phyloP scores from a whole-genome alignment of 345 rosid species.

The Populus ilicifolia region DNA sequence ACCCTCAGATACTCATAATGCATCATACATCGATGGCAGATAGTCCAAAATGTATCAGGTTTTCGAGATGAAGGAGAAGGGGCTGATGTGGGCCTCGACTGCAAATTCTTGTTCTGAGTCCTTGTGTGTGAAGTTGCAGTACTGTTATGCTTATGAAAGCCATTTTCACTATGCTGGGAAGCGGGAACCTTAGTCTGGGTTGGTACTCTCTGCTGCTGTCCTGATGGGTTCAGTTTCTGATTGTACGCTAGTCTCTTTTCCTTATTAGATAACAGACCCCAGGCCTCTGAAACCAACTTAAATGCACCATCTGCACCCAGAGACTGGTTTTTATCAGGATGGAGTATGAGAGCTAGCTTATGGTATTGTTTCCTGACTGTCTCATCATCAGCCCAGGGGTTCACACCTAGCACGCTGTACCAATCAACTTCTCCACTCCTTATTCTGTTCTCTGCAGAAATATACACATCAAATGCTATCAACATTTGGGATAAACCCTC shows the following conservation, averaged over 20 bases:
- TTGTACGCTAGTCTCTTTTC: slow-evolving; percentile 45
- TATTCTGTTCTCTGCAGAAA: slow-evolving; percentile 35
- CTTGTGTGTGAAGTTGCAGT: slow-evolving; percentile 24
- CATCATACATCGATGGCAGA: slow-evolving; percentile 65
- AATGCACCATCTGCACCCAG: slow-evolving; percentile 48
- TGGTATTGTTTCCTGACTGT: slow-evolving; percentile 36
- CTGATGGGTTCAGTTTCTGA: slow-evolving; percentile 43
- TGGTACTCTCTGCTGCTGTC: slow-evolving; percentile 27
- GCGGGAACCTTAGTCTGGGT: slow-evolving; percentile 36
- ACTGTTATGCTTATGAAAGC: slow-evolving; percentile 36
- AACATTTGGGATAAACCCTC: slow-evolving; percentile 41
- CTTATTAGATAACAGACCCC: slow-evolving; percentile 39
- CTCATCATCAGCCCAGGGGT: slow-evolving; percentile 39
- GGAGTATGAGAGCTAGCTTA: slow-evolving; percentile 41
- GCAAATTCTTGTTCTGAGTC: slow-evolving; percentile 23
- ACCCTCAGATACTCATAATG: slow-evolving; percentile 74
- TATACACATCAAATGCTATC: slow-evolving; percentile 31
- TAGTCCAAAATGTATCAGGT: slow-evolving; percentile 79
- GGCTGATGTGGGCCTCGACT: slow-evolving; percentile 19
- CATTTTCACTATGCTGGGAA: slow-evolving; percentile 39
- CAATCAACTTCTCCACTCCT: slow-evolving; percentile 40
- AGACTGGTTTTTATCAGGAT: slow-evolving; percentile 47
- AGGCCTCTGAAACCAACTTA: slow-evolving; percentile 39
- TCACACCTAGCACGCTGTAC: slow-evolving; percentile 36
- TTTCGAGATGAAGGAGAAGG: slow-evolving; percentile 31